Evolutionary conservation across 1,284 basidiomycete species (phyloP).

Genomic region (Schizophyllum amplum): DNA sequence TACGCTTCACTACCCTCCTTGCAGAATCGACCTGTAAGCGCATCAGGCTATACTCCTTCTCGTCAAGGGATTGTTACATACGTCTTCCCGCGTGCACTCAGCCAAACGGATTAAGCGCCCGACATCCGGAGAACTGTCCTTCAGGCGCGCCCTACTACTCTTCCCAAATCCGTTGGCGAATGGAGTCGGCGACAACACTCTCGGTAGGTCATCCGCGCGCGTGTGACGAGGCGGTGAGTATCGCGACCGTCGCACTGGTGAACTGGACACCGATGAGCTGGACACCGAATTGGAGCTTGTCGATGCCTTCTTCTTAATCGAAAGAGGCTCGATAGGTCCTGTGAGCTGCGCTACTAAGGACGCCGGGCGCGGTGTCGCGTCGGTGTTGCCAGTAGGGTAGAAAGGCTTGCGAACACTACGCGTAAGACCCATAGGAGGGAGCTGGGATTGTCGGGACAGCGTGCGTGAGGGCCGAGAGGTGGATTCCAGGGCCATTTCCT

Average conservation of each 20-base stretch:
- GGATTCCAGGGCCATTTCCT: conserved; percentile 36
- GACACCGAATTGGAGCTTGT: conserved; percentile 22
- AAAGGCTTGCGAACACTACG: conserved; percentile 63
- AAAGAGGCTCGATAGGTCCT: conserved; percentile 54
- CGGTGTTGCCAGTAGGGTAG: conserved; percentile 37
- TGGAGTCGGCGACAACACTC: conserved; percentile 29
- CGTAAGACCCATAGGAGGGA: conserved; percentile 41
- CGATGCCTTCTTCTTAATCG: conserved; percentile 74
- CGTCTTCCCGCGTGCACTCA: conserved; percentile 60
- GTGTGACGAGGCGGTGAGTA: conserved; percentile 20
- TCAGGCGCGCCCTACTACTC: neutral
- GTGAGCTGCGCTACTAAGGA: conserved; percentile 20
- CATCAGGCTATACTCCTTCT: conserved; percentile 8
- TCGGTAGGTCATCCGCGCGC: neutral
- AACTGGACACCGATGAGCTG: neutral
- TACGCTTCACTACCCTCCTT: conserved; percentile 58
- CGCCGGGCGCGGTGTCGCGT: conserved; percentile 38
- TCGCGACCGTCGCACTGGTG: conserved; percentile 12
- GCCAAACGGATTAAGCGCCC: conserved; percentile 39
- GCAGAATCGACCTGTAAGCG: conserved; percentile 52
- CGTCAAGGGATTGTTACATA: conserved; percentile 25
- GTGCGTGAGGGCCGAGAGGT: conserved; percentile 25
- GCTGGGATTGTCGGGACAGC: conserved; percentile 13
- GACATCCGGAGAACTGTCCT: conserved; percentile 2
- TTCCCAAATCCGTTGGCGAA: conserved; percentile 31